A percentile compares a stretch with the other conserved stretches of the same genome.
Evolutionary conservation across 1,284 basidiomycete species (phyloP).

Genomic region (Sanghuangporus baumii): DNA sequence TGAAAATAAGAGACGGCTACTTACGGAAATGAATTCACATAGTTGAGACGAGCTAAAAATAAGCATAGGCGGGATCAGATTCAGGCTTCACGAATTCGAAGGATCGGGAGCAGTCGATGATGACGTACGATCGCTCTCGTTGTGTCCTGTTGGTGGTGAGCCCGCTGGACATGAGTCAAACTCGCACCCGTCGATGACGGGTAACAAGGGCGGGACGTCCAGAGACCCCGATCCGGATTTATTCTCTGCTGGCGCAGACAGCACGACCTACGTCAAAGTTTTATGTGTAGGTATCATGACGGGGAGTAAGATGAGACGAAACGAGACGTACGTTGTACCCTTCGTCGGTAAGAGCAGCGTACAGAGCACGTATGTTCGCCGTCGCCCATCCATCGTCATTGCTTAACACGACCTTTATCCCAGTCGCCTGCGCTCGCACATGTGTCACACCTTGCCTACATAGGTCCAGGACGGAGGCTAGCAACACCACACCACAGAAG

Average conservation of each 20-base stretch:
- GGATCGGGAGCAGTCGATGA: background rate
- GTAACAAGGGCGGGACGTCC: slow-evolving; percentile 24
- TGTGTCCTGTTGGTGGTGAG: slow-evolving; percentile 39
- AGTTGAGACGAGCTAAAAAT: slow-evolving; percentile 16
- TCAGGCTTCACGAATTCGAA: background rate
- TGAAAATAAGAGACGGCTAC: background rate
- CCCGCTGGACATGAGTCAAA: slow-evolving; percentile 37
- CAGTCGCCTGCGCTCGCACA: background rate
- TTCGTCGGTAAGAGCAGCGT: slow-evolving; percentile 33
- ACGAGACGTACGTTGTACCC: slow-evolving; percentile 34
- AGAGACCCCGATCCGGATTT: slow-evolving; percentile 23
- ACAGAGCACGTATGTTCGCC: slow-evolving; percentile 24
- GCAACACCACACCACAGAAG: background rate
- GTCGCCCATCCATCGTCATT: slow-evolving; percentile 15
- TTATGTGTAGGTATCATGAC: background rate
- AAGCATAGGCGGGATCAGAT: background rate
- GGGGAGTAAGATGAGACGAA: background rate
- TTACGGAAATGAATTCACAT: slow-evolving; percentile 18
- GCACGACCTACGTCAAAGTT: slow-evolving; percentile 16
- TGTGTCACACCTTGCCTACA: background rate
- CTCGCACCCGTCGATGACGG: slow-evolving; percentile 32
- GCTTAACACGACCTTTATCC: slow-evolving; percentile 4
- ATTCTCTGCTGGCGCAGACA: slow-evolving; percentile 23
- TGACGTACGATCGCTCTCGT: slow-evolving; percentile 37
- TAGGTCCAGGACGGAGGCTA: background rate